phyloP scores from a whole-genome alignment of 306 rosid species.

The Senna tora region DNA sequence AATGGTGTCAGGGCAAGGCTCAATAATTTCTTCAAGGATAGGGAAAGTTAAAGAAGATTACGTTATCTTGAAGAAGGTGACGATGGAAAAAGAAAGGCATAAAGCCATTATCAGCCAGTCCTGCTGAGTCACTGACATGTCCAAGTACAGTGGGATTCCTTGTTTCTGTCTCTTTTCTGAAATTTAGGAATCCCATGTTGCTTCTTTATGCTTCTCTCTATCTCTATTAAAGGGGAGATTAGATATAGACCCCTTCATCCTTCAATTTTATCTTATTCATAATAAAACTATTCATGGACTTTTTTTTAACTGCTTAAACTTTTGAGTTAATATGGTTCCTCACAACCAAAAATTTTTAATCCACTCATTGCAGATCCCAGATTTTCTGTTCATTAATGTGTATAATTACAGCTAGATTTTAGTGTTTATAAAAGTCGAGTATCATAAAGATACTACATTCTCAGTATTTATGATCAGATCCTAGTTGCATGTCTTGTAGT shows the following conservation, averaged over 20 bases:
- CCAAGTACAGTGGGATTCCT: slow-evolving; percentile 44
- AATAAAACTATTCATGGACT: no score
- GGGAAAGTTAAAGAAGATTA: slow-evolving; percentile 45
- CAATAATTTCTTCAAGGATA: slow-evolving; percentile 37
- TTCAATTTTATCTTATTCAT: background rate
- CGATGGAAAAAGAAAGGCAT: slow-evolving; percentile 33
- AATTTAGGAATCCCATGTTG: slow-evolving; percentile 42
- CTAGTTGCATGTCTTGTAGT: slow-evolving; percentile 20
- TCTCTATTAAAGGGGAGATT: slow-evolving; percentile 45
- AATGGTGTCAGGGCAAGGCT: slow-evolving; percentile 8
- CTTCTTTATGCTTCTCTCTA: slow-evolving; percentile 33
- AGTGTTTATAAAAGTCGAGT: slow-evolving; percentile 14
- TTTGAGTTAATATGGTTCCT: background rate
- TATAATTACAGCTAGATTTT: slow-evolving; percentile 5
- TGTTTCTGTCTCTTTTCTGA: slow-evolving; percentile 34
- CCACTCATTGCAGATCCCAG: slow-evolving; percentile 19
- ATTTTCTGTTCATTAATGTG: slow-evolving; percentile 30
- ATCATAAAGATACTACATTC: slow-evolving; percentile 13
- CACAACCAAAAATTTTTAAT: background rate
- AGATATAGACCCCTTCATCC: slow-evolving; percentile 18
- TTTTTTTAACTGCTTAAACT: background rate
- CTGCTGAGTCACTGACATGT: slow-evolving; percentile 40
- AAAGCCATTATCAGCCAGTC: slow-evolving; percentile 39
- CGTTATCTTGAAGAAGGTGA: slow-evolving; percentile 24
- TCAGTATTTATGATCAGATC: slow-evolving; percentile 6